Conservation (phyloP, 257 asterid species). For the Solanum habrochaites region DNA sequence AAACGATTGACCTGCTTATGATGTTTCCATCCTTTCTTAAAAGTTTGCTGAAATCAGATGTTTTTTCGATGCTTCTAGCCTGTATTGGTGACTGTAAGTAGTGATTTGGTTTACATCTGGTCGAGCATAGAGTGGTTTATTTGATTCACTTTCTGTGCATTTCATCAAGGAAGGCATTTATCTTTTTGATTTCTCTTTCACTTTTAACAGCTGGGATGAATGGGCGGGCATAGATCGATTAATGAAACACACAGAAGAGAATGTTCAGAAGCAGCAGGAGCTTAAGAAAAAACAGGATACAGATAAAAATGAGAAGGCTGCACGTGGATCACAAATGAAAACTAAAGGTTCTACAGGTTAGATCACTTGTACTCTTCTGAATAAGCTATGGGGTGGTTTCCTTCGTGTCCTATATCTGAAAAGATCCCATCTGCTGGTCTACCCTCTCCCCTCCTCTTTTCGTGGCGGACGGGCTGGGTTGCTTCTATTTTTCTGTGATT, state of each 20-base stretch:
- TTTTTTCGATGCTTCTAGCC: neutral
- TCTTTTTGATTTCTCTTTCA: neutral
- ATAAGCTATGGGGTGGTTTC: neutral
- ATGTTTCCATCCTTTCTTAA: neutral
- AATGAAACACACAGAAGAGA: conserved; percentile 53
- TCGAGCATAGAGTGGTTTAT: neutral
- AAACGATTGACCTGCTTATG: neutral
- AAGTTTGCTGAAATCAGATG: neutral
- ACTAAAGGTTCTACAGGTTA: conserved; percentile 34
- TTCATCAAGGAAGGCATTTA: neutral
- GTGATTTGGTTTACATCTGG: neutral
- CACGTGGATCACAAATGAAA: conserved; percentile 31
- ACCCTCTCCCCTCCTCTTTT: neutral
- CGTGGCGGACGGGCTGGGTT: neutral
- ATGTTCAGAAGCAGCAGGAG: conserved; percentile 36
- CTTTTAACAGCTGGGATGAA: conserved; percentile 73
- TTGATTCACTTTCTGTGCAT: neutral
- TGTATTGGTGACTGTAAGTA: neutral
- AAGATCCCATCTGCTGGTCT: neutral
- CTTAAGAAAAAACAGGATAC: conserved; percentile 22
- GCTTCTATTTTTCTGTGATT: neutral
- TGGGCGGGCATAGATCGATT: conserved; percentile 47
- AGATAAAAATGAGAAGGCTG: conserved; percentile 29
- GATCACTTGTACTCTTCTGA: neutral
- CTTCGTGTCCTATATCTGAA: neutral